These are phyloP conservation scores for Claviceps arundinis DNA, from an alignment of 2,329 filamentous ascomycete genomes.

Conservation along the genomic window DNA sequence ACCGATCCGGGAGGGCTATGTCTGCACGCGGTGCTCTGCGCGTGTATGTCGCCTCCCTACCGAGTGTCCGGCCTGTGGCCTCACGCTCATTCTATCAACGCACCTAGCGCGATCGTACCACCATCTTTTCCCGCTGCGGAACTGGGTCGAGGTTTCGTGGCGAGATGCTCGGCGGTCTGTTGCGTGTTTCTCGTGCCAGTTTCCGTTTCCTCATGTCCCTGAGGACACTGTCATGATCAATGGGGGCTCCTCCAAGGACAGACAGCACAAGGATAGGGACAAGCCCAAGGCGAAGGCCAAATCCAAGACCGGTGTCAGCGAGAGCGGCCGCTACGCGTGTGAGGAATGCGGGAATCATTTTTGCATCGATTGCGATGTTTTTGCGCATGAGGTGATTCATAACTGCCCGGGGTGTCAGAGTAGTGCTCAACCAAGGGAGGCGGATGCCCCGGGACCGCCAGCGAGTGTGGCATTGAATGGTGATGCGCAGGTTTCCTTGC, in stretches of 20 bases:
- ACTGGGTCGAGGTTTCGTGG: conserved; percentile 89
- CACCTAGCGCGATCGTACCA: conserved; percentile 89
- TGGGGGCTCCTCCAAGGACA: neutral
- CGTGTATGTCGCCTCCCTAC: conserved; percentile 85
- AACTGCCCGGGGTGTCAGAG: conserved; percentile 87
- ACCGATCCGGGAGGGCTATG: conserved; percentile 71
- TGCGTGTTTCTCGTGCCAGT: conserved; percentile 68
- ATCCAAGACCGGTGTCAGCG: conserved; percentile 48
- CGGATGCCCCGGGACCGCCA: neutral
- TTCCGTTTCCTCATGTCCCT: conserved; percentile 48
- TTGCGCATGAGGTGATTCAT: conserved; percentile 85
- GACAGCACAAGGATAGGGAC: conserved; percentile 8
- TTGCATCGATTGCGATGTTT: conserved; percentile 96
- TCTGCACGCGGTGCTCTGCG: conserved; percentile 74
- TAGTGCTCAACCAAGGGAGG: conserved; percentile 14
- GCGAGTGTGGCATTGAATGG: conserved; percentile 22
- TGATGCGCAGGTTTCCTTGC: conserved; percentile 10
- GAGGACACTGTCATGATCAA: conserved; percentile 4
- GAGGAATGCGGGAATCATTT: conserved; percentile 81
- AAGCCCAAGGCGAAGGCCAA: conserved; percentile 26
- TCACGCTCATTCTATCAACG: conserved; percentile 88
- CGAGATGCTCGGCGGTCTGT: conserved; percentile 45
- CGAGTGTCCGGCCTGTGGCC: conserved; percentile 79
- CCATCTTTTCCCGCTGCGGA: conserved; percentile 77
- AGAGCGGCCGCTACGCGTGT: conserved; percentile 81